Conservation (phyloP, 2,329 filamentous ascomycete genomes). For the Cucurbitaria berberidis region DNA sequence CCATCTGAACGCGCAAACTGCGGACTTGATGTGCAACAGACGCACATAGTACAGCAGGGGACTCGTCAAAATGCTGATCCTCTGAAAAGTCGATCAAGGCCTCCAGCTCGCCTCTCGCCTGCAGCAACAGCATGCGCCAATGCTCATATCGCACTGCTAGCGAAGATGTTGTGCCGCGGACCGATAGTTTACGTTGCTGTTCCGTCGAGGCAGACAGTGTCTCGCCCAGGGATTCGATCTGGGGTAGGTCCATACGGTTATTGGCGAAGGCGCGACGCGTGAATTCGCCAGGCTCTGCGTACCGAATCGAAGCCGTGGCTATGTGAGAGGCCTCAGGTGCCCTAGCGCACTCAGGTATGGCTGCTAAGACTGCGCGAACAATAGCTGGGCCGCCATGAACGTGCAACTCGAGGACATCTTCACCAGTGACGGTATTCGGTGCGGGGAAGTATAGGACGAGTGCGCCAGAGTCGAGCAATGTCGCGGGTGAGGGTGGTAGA, state of each 20-base stretch:
- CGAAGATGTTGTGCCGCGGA: constrained; percentile 73
- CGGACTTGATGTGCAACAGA: constrained; percentile 72
- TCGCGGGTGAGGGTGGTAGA: constrained; percentile 47
- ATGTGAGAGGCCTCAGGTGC: constrained; percentile 2
- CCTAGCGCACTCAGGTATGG: constrained; percentile 66
- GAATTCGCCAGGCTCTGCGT: constrained; percentile 95
- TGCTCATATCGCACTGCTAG: constrained; percentile 78
- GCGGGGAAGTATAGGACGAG: constrained; percentile 82
- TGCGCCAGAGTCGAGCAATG: constrained; percentile 75
- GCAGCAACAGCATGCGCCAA: constrained; percentile 79
- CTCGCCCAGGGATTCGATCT: constrained; percentile 72
- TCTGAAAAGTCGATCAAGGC: constrained; percentile 97
- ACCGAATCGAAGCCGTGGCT: constrained; percentile 63
- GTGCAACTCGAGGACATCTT: constrained; percentile 90
- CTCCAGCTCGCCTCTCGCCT: constrained; percentile 88
- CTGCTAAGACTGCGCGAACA: constrained; percentile 81
- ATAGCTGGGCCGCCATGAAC: constrained; percentile 92
- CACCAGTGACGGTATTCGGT: constrained; percentile 85
- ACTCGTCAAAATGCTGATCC: constrained; percentile 95
- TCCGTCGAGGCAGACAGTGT: constrained; percentile 76
- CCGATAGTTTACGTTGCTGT: constrained; percentile 86
- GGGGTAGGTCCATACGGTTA: constrained; percentile 80
- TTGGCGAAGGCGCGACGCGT: constrained; percentile 92
- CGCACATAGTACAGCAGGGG: constrained; percentile 71
- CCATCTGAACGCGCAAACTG: constrained; percentile 67